These are phyloP conservation scores for Phytophthora ohioensis DNA, from an alignment of 352 stramenopile species.

Conservation along the genomic window DNA sequence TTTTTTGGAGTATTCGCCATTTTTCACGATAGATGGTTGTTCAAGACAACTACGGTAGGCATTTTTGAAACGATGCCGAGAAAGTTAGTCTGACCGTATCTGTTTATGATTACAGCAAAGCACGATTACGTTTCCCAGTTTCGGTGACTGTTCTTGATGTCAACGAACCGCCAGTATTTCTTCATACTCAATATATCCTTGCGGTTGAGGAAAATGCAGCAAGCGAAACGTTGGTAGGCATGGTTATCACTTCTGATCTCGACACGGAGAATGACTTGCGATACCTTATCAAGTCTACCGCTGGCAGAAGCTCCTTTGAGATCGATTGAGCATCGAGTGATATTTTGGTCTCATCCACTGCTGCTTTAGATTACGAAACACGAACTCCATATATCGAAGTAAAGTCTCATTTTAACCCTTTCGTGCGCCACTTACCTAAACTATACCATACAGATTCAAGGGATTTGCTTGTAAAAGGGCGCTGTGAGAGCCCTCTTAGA, in stretches of 20 bases:
- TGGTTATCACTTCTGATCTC: slow-evolving; percentile 22
- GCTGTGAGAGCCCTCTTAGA: too few relatives aligned
- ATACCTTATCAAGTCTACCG: slow-evolving; percentile 13
- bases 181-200: slow-evolving; percentile 10
- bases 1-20: slow-evolving; percentile 39
- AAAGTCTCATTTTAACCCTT: too few relatives aligned
- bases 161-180: slow-evolving; percentile 36
- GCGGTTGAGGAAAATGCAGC: slow-evolving; percentile 23
- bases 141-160: slow-evolving; percentile 24
- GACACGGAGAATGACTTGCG: slow-evolving; percentile 8
- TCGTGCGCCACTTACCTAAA: too few relatives aligned
- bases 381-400: slow-evolving; percentile 7
- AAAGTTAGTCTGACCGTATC: slow-evolving; percentile 20
- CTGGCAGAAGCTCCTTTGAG: not conserved
- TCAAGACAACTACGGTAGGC: slow-evolving; percentile 52
- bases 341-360: slow-evolving; percentile 6
- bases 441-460: too few relatives aligned
- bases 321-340: slow-evolving; percentile 15
- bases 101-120: slow-evolving; percentile 28
- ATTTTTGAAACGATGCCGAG: slow-evolving; percentile 46
- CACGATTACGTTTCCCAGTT: slow-evolving; percentile 9
- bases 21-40: slow-evolving; percentile 59
- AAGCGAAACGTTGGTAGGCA: slow-evolving; percentile 10
- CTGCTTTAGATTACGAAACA: slow-evolving; percentile 25
- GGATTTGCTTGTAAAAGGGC: too few relatives aligned